Conservation (phyloP, 371 early-diverging fungal species). For the Mucor sp. region DNA sequence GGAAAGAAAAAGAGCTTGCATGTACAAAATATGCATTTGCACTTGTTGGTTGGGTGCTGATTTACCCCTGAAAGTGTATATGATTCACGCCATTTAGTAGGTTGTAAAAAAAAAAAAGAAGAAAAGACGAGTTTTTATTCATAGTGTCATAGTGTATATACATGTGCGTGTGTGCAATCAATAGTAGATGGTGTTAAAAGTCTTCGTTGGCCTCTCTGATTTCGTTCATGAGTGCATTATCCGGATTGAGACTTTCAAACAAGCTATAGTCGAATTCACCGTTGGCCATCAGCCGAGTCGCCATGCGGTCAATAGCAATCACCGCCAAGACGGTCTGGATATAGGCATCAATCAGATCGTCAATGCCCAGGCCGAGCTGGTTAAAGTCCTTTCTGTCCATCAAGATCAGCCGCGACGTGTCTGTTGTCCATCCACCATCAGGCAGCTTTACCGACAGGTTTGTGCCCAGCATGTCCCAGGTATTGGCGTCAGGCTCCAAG, state of each 20-base stretch:
- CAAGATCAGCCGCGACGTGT: slow-evolving; percentile 79
- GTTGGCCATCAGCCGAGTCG: slow-evolving; percentile 68
- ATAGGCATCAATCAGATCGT: slow-evolving; percentile 92
- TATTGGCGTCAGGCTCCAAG: slow-evolving; percentile 53
- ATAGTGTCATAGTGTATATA: not conserved
- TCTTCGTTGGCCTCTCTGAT: slow-evolving; percentile 60
- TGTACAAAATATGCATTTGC: too few species aligned
- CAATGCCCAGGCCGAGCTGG: slow-evolving; percentile 86
- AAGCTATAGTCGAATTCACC: slow-evolving; percentile 77
- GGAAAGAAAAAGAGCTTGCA: too few species aligned
- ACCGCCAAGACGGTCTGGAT: slow-evolving; percentile 90
- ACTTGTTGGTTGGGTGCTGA: too few species aligned
- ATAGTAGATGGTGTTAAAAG: slow-evolving; percentile 15
- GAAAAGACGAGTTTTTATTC: not conserved
- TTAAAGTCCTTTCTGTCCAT: slow-evolving; percentile 97
- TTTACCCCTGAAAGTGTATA: too few species aligned
- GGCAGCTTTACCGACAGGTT: slow-evolving; percentile 82
- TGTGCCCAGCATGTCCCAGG: slow-evolving; percentile 96
- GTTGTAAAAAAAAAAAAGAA: too few species aligned
- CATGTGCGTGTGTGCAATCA: not conserved
- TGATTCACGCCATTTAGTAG: too few species aligned
- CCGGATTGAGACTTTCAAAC: slow-evolving; percentile 87
- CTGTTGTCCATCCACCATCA: slow-evolving; percentile 85
- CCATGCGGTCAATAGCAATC: slow-evolving; percentile 91
- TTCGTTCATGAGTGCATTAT: slow-evolving; percentile 78